Conservation (phyloP, 768 basidiomycete species). For the Sporobolomyces roseus region DNA sequence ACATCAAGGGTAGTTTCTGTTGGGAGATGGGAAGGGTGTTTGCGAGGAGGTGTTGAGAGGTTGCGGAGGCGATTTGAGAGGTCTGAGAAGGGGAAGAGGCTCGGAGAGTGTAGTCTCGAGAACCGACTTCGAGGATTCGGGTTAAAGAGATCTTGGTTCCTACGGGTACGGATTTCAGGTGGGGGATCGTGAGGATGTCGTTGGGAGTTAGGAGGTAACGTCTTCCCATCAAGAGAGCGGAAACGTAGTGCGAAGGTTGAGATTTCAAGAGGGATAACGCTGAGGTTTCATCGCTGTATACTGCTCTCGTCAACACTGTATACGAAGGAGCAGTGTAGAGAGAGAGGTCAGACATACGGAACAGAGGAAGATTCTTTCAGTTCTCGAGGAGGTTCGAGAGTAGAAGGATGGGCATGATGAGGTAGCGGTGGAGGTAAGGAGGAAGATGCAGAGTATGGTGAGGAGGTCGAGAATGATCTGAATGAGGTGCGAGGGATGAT, state of each 20-base stretch:
- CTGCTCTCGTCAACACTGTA: no score
- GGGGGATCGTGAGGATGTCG: constrained; percentile 90
- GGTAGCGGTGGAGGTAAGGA: constrained; percentile 15
- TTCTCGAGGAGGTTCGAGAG: neutral
- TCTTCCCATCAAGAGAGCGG: constrained; percentile 78
- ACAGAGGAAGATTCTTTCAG: neutral
- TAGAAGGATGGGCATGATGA: constrained; percentile 17
- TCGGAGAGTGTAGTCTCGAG: constrained; percentile 86
- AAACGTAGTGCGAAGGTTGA: constrained; percentile 86
- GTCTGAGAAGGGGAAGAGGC: constrained; percentile 20
- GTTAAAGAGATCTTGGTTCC: constrained; percentile 79
- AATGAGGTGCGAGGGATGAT: no score
- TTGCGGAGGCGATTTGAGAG: neutral
- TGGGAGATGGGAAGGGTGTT: neutral
- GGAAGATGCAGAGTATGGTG: neutral
- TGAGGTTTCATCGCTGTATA: constrained; percentile 23
- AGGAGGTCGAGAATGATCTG: neutral
- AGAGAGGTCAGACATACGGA: neutral
- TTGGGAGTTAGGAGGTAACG: constrained; percentile 84
- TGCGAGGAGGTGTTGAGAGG: neutral
- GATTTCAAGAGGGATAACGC: constrained; percentile 80
- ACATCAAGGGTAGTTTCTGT: neutral
- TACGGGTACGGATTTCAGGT: constrained; percentile 74
- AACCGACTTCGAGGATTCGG: constrained; percentile 88
- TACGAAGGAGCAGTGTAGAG: neutral